phyloP scores from a whole-genome alignment of 495 filamentous ascomycete species.

The Neurospora sp. region DNA sequence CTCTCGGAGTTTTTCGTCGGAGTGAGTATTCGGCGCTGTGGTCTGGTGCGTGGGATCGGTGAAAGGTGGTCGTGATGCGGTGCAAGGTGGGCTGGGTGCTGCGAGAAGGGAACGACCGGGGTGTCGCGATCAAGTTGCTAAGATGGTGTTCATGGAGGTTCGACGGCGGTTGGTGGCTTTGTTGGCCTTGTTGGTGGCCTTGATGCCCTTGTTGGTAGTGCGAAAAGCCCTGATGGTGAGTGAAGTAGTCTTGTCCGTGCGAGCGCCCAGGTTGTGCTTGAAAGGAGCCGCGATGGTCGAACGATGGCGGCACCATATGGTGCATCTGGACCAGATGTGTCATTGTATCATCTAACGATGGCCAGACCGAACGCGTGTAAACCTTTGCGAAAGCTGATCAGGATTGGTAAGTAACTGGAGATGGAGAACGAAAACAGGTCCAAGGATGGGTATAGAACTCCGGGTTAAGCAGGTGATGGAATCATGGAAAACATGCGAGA shows the following conservation, averaged over 20 bases:
- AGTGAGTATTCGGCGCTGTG: constrained; percentile 61
- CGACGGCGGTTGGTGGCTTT: constrained; percentile 7
- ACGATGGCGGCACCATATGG: constrained; percentile 36
- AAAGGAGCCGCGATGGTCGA: constrained; percentile 24
- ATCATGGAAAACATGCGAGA: background rate
- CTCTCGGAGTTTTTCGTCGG: constrained; percentile 87
- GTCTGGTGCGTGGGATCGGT: constrained; percentile 27
- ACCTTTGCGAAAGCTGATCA: background rate
- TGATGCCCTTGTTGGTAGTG: constrained; percentile 8
- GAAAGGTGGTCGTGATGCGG: constrained; percentile 20
- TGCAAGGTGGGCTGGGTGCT: constrained; percentile 26
- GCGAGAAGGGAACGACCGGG: constrained; percentile 29
- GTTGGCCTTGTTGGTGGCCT: background rate
- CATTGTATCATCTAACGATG: background rate
- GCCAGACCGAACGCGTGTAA: background rate
- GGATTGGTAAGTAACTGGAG: background rate
- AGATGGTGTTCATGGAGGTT: constrained; percentile 9
- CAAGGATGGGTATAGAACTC: background rate
- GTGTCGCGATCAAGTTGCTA: constrained; percentile 14
- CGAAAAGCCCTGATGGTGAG: constrained; percentile 14
- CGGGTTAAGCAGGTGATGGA: background rate
- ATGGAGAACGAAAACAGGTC: background rate
- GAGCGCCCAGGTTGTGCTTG: constrained; percentile 4
- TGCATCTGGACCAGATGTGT: constrained; percentile 35
- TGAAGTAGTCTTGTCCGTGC: constrained; percentile 22